Conservation (phyloP, 495 filamentous ascomycete genomes). For the Pseudomonodictys pantanalensis region DNA sequence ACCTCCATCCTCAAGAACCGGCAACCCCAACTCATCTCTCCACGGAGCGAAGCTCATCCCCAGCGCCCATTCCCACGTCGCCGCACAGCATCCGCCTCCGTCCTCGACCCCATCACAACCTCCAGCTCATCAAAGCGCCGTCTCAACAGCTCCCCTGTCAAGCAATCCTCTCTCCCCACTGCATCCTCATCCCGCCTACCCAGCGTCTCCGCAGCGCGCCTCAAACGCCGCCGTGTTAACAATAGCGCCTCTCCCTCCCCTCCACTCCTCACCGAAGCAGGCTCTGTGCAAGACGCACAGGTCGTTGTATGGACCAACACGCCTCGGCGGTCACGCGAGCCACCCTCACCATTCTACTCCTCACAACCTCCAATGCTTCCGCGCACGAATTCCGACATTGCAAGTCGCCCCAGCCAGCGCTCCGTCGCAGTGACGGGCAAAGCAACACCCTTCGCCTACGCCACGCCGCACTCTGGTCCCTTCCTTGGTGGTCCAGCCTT, state of each 20-base stretch:
- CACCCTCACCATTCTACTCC: constrained; percentile 21
- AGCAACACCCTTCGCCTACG: constrained; percentile 25
- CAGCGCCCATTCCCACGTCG: constrained; percentile 1
- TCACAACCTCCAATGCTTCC: constrained; percentile 16
- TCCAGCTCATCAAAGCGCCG: constrained; percentile 23
- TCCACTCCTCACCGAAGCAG: not conserved
- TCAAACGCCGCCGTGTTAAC: constrained; percentile 25
- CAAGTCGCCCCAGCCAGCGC: constrained; percentile 12
- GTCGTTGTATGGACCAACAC: constrained; percentile 12
- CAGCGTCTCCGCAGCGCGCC: constrained; percentile 4
- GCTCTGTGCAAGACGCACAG: not conserved
- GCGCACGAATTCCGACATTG: constrained; percentile 21
- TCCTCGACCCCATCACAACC: not conserved
- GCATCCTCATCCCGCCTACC: constrained; percentile 1
- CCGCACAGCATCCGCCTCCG: constrained; percentile 23
- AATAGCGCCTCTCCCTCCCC: constrained; percentile 24
- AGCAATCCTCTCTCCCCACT: constrained; percentile 4
- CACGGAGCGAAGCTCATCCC: constrained; percentile 25
- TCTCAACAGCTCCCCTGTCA: constrained; percentile 21
- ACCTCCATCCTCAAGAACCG: constrained; percentile 26
- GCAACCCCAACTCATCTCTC: constrained; percentile 25
- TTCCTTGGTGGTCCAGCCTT: not conserved
- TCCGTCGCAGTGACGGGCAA: constrained; percentile 17
- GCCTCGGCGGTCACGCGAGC: constrained; percentile 18
- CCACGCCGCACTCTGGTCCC: constrained; percentile 28